Evolutionary conservation across 2,329 filamentous ascomycete species (phyloP).

Genomic region (Coniosporium tulheliwenetii): DNA sequence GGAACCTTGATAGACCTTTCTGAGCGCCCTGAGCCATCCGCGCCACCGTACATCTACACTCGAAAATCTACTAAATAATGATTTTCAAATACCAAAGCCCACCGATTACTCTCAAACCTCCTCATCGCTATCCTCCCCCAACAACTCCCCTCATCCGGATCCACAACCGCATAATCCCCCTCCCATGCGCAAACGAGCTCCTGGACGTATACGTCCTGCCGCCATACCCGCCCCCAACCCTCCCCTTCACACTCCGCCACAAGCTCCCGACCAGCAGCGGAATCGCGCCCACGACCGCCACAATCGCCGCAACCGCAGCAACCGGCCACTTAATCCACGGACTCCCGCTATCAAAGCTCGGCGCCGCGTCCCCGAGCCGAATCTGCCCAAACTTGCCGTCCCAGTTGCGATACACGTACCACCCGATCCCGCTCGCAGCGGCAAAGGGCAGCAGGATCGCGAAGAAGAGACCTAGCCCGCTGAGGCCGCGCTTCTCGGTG

Average conservation of each 20-base stretch:
- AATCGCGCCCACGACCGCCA: slow-evolving; percentile 37
- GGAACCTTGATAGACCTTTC: too few relatives aligned
- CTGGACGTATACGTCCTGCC: slow-evolving; percentile 48
- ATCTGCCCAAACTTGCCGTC: slow-evolving; percentile 80
- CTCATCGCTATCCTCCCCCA: slow-evolving; percentile 88
- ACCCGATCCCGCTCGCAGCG: slow-evolving; percentile 58
- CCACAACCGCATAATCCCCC: slow-evolving; percentile 78
- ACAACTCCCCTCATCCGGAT: slow-evolving; percentile 83
- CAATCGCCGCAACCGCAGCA: slow-evolving; percentile 29
- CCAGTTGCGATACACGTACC: slow-evolving; percentile 76
- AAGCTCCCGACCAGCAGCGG: slow-evolving; percentile 59
- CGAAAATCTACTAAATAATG: too few relatives aligned
- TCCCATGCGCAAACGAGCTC: slow-evolving; percentile 72
- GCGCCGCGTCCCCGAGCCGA: slow-evolving; percentile 55
- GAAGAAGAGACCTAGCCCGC: slow-evolving; percentile 67
- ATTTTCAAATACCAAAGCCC: too few relatives aligned
- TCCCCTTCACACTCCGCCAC: slow-evolving; percentile 45
- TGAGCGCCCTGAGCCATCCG: too few relatives aligned
- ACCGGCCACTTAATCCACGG: slow-evolving; percentile 67
- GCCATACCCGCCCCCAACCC: slow-evolving; percentile 34
- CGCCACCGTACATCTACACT: too few relatives aligned
- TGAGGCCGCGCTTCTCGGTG: slow-evolving; percentile 53
- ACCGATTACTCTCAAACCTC: slow-evolving; percentile 39
- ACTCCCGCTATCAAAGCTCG: slow-evolving; percentile 49
- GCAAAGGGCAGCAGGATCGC: slow-evolving; percentile 63